A percentile compares a stretch with the other conserved stretches of the same genome.
phyloP scores from a whole-genome alignment of 2,329 filamentous ascomycete species.

The Aspergillus persii region DNA sequence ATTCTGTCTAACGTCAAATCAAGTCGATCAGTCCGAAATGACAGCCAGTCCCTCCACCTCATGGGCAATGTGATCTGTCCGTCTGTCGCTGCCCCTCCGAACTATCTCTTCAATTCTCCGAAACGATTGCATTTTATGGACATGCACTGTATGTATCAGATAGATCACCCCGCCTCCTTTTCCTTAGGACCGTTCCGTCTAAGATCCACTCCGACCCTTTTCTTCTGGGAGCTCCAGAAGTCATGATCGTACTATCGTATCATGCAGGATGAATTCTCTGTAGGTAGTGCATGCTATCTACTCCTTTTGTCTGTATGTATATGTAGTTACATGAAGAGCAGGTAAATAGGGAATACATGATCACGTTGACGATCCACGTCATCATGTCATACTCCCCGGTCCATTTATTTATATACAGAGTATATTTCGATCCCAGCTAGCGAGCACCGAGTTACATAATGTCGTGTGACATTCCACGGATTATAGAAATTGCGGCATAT shows the following conservation, averaged over 20 bases:
- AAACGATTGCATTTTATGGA: background rate
- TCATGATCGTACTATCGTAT: background rate
- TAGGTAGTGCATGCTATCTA: too few relatives aligned
- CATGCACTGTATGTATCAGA: background rate
- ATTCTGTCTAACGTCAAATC: background rate
- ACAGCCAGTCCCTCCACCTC: background rate
- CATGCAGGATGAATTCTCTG: background rate
- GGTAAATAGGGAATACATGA: background rate
- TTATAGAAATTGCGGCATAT: background rate
- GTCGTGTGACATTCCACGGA: background rate
- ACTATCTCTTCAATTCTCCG: background rate
- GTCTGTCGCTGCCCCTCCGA: background rate
- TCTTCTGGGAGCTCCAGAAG: background rate
- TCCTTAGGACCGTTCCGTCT: background rate
- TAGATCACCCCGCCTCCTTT: background rate
- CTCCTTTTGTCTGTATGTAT: background rate
- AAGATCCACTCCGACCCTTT: background rate
- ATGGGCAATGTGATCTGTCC: background rate
- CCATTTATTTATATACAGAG: too few relatives aligned
- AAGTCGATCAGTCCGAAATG: conserved; percentile 4
- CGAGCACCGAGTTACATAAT: background rate
- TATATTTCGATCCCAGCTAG: background rate
- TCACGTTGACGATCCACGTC: background rate
- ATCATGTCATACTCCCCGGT: background rate
- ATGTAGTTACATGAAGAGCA: background rate